Evolutionary conservation across 257 asterid species (phyloP), one percentile per base, ranked within the genome.

Genomic region (Solanum neorickii): DNA sequence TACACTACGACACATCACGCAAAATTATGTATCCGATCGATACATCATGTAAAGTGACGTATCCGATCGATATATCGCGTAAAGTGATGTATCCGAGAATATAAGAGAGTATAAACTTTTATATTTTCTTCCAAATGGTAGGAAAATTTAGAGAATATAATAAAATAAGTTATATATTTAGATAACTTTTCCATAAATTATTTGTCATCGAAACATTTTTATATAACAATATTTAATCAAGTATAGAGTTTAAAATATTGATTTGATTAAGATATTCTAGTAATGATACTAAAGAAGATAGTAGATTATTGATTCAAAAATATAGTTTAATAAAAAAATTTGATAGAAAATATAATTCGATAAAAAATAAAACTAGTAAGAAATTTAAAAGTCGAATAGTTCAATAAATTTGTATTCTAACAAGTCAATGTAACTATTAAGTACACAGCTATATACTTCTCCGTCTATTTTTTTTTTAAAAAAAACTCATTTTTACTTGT

Each of bases 91-190:
- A 49, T 5, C 59, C 21, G 0, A 49, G 59, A 49, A 49, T 15
- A 49, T 0, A 0, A 15, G 60, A 49, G 21, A 41, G 46, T 49
- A 49, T 3, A 0, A 7, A 15, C 1, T 49, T 49, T 49, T 49
- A 15, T 15, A 49, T 5, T 49, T 49, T 49, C 3, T 47, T 49
- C 2, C 21, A 49, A 49, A 49, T 49, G 60, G 9, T 49, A 49
- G 1, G 0, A 49, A 49, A 15, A 15, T 49, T 49, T 15, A 1
- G 3, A 49, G 23, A 0, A 49, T 49, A 15, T 15, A 1, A 1
- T 49, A 15, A 15, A 47, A 49, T 15, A 49, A 49, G 9, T 52
- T 52, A 21, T 52, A 52, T 16, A 52, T 15, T 49, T 49, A 15
- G 59, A 49, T 49, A 49, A 14, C 0, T 49, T 49, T 0, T 2